Evolutionary conservation across 2,329 filamentous ascomycete genomes (phyloP), one percentile per base, ranked within the genome.

Genomic region (Chaetomium sp.): DNA sequence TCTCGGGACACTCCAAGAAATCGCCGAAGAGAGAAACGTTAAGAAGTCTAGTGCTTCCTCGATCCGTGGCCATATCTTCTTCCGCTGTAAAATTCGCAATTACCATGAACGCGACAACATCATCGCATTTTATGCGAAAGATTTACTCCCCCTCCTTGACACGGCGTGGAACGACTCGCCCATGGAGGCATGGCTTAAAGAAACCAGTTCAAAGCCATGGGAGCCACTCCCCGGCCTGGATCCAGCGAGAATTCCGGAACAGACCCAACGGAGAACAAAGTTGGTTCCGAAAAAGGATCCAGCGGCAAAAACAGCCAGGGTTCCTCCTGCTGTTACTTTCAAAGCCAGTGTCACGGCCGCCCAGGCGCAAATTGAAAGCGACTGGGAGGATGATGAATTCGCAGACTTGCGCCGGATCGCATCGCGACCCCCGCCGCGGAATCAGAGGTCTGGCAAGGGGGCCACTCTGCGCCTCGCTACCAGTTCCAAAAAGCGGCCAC

Each of bases 401-500:
- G 46, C 57, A 33, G 33, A 51, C 1, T 14, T 36, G 3, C 37
- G 10, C 32, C 6, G 14, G 32, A 10, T 59, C 52, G 57, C 63
- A 63, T 2, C 68, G 70, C 45, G 69, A 68, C 12, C 74, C 73
- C 19, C 19, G 19, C 19, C 19, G 19, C 19, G 19, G 19, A 27
- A 27, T 9, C 68, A 12, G 8, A 68, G 65, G 10, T 69, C 71
- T 11, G 75, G 75, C 33, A 78, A 76, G 56, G 73, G 71, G 43
- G 76, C 77, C 4, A 69, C 67, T 19, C 67, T 81, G 34, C 73
- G 78, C 4, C 70, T 73, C 12, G 68, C 69, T 1, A 64, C 70
- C 0, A 66, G 69, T 11, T 68, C 72, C 6, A 76, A 74, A 60
- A 81, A 80, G 57, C 73, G 78, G 8, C 62, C 69, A n/a, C 69